These are phyloP conservation scores for Geotrichum macrosporum DNA, from an alignment of 1,139 yeast species.

Conservation along the genomic window DNA sequence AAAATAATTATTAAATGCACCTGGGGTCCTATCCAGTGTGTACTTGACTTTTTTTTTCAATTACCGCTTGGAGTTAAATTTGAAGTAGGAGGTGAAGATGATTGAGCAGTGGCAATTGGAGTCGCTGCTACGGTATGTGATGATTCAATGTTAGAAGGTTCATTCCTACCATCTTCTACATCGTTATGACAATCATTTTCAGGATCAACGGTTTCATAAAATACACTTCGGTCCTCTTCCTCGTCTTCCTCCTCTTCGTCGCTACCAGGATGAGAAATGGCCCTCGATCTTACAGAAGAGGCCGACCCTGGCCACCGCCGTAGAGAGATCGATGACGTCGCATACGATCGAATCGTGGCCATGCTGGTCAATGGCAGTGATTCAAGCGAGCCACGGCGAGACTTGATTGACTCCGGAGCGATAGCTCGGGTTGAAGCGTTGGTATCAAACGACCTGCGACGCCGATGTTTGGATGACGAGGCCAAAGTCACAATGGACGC, in stretches of 20 bases:
- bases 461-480: constrained; percentile 37
- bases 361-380: constrained; percentile 25
- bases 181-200: neutral
- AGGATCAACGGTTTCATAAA: neutral
- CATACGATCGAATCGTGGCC: constrained; percentile 19
- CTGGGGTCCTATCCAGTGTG: too few relatives aligned
- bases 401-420: constrained; percentile 38
- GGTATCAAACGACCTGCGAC: constrained; percentile 39
- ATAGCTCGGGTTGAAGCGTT: constrained; percentile 41
- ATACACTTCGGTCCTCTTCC: constrained; percentile 3
- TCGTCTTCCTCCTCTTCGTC: constrained; percentile 2
- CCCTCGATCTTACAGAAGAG: constrained; percentile 5
- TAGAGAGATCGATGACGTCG: constrained; percentile 12
- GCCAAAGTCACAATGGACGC: constrained; percentile 41
- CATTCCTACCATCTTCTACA: too few relatives aligned
- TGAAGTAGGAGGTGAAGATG: too few relatives aligned
- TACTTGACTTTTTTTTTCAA: too few relatives aligned
- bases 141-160: neutral
- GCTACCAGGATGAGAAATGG: constrained; percentile 7
- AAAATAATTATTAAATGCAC: too few relatives aligned
- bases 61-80: too few relatives aligned
- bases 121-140: neutral
- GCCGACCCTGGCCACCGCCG: constrained; percentile 16
- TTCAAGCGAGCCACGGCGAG: constrained; percentile 31
- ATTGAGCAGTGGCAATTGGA: neutral